Evolutionary conservation across 148 eudicot species (phyloP).

Genomic region (Rhododendron henanense): DNA sequence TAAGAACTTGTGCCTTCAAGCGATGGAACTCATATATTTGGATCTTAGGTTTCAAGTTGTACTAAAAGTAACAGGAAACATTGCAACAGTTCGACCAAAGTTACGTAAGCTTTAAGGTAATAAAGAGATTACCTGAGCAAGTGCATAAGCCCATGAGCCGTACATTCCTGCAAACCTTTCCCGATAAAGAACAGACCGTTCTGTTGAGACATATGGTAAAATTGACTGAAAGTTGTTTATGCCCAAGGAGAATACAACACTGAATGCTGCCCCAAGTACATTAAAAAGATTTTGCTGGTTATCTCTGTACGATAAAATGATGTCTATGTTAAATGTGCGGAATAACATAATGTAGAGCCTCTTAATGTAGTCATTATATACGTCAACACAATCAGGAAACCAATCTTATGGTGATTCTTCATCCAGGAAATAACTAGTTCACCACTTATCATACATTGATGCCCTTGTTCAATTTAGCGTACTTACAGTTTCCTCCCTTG

Average conservation of each 20-base stretch:
- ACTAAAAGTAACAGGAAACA: not conserved
- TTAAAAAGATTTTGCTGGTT: constrained; percentile 62
- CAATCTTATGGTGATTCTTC: not conserved
- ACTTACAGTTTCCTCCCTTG: constrained; percentile 69
- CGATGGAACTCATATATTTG: not conserved
- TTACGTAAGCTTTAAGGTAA: not conserved
- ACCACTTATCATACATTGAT: not conserved
- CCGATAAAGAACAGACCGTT: constrained; percentile 63
- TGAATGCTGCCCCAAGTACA: constrained; percentile 55
- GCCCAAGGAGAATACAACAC: constrained; percentile 56
- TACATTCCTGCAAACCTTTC: constrained; percentile 45
- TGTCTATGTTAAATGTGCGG: not conserved
- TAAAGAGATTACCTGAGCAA: constrained; percentile 60
- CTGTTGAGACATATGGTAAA: constrained; percentile 51
- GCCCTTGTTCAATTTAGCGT: constrained; percentile 13
- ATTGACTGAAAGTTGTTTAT: constrained; percentile 41
- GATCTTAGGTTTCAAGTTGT: not conserved
- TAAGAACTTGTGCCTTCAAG: constrained; percentile 6
- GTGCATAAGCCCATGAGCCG: constrained; percentile 54
- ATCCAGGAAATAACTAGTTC: not conserved
- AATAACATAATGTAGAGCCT: constrained; percentile 21
- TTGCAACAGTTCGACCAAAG: not conserved
- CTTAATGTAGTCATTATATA: not conserved
- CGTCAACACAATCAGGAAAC: not conserved
- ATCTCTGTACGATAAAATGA: constrained; percentile 38